Conservation (phyloP, 1,284 basidiomycete species). For the Rhodotorula mucilaginosa region DNA sequence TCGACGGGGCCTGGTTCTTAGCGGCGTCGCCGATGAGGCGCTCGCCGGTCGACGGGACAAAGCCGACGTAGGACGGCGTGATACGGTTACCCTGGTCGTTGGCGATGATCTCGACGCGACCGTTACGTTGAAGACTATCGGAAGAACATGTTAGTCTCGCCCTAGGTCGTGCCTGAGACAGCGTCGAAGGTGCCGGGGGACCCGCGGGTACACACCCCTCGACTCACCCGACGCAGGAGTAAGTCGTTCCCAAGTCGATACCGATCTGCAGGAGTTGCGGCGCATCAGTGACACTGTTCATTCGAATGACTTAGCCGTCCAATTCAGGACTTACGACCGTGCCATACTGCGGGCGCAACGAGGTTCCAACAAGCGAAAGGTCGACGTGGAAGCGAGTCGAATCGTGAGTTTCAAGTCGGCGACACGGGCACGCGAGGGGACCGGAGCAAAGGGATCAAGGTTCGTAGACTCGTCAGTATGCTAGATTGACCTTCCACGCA, state of each 20-base stretch:
- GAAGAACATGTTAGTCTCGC: too few relatives aligned
- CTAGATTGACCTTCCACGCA: not conserved
- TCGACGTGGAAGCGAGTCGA: slow-evolving; percentile 10
- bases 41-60: slow-evolving; percentile 73
- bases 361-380: not conserved
- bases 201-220: not conserved
- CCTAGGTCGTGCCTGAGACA: not conserved
- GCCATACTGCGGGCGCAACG: slow-evolving; percentile 17
- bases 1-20: slow-evolving; percentile 61
- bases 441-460: not conserved
- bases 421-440: not conserved
- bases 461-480: slow-evolving; percentile 1
- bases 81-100: slow-evolving; percentile 92
- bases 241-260: slow-evolving; percentile 61
- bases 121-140: slow-evolving; percentile 79
- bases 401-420: not conserved
- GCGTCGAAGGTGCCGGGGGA: not conserved
- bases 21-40: slow-evolving; percentile 68
- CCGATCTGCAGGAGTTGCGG: slow-evolving; percentile 45
- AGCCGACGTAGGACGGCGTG: slow-evolving; percentile 80
- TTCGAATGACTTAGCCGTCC: not conserved
- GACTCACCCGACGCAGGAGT: slow-evolving; percentile 57
- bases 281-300: not conserved
- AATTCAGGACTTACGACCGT: slow-evolving; percentile 18
- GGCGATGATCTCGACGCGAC: slow-evolving; percentile 92